These are phyloP conservation scores for Monosporozyma servazzii DNA, from an alignment of 805 yeast genomes.

Conservation along the genomic window DNA sequence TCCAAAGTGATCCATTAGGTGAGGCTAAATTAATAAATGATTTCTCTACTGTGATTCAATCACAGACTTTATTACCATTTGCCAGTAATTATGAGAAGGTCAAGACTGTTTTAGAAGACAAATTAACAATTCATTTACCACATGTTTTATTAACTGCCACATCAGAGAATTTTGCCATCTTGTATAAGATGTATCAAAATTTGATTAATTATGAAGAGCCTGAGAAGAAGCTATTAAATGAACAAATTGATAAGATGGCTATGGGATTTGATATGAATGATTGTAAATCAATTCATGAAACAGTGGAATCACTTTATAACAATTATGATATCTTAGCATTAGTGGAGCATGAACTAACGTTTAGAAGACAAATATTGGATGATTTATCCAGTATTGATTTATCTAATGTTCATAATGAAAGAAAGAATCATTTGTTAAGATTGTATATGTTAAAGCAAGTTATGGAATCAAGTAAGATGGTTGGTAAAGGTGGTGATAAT, in stretches of 20 bases:
- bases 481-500: slow-evolving; percentile 20
- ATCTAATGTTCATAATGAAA: slow-evolving; percentile 32
- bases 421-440: slow-evolving; percentile 33
- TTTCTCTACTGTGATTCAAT: slow-evolving; percentile 52
- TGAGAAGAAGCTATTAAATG: slow-evolving; percentile 43
- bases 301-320: slow-evolving; percentile 42
- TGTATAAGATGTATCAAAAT: slow-evolving; percentile 54
- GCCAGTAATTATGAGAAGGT: slow-evolving; percentile 28
- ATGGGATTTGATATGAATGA: slow-evolving; percentile 66
- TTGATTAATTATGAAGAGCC: slow-evolving; percentile 72
- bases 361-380: slow-evolving; percentile 40
- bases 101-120: slow-evolving; percentile 32
- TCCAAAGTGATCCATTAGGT: slow-evolving; percentile 40
- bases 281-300: slow-evolving; percentile 37
- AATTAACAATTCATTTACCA: slow-evolving; percentile 59
- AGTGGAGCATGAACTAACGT: slow-evolving; percentile 40
- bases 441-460: slow-evolving; percentile 39
- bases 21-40: slow-evolving; percentile 51
- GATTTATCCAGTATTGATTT: slow-evolving; percentile 41
- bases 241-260: slow-evolving; percentile 54
- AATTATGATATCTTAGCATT: slow-evolving; percentile 35
- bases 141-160: slow-evolving; percentile 58
- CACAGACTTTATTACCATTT: slow-evolving; percentile 44
- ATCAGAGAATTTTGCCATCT: slow-evolving; percentile 60
- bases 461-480: slow-evolving; percentile 29